Conservation (phyloP, 2,329 filamentous ascomycete species). For the Dothistroma septosporum region DNA sequence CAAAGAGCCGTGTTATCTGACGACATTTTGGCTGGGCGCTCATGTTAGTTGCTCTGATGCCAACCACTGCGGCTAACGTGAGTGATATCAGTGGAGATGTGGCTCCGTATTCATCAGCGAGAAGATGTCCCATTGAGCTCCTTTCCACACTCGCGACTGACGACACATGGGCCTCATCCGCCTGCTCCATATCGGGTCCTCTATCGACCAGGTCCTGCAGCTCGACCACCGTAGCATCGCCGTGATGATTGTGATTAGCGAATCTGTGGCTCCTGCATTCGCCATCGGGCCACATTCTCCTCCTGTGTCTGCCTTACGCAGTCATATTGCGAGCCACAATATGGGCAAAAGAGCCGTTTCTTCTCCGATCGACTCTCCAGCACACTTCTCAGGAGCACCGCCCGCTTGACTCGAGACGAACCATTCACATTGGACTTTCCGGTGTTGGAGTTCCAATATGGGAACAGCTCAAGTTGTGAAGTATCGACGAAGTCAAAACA, state of each 20-base stretch:
- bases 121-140: neutral
- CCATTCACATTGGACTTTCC: slow-evolving; percentile 11
- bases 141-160: neutral
- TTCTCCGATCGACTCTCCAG: slow-evolving; percentile 16
- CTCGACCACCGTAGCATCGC: slow-evolving; percentile 11
- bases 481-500: slow-evolving; percentile 50
- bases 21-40: no score
- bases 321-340: slow-evolving; percentile 21
- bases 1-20: no score
- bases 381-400: slow-evolving; percentile 11
- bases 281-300: slow-evolving; percentile 19
- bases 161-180: neutral
- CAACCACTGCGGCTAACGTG: no score
- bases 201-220: slow-evolving; percentile 11
- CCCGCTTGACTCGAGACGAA: slow-evolving; percentile 11
- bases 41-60: no score
- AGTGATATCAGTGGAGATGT: no score
- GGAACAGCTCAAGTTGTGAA: slow-evolving; percentile 48
- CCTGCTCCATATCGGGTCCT: slow-evolving; percentile 9
- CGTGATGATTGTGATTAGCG: slow-evolving; percentile 7
- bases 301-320: slow-evolving; percentile 13
- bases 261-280: slow-evolving; percentile 23
- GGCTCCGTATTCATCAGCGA: no score
- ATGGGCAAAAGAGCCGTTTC: slow-evolving; percentile 24
- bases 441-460: slow-evolving; percentile 25